phyloP scores from a whole-genome alignment of 192 early-diverging fungal species.

The Backusella psychrophila region DNA sequence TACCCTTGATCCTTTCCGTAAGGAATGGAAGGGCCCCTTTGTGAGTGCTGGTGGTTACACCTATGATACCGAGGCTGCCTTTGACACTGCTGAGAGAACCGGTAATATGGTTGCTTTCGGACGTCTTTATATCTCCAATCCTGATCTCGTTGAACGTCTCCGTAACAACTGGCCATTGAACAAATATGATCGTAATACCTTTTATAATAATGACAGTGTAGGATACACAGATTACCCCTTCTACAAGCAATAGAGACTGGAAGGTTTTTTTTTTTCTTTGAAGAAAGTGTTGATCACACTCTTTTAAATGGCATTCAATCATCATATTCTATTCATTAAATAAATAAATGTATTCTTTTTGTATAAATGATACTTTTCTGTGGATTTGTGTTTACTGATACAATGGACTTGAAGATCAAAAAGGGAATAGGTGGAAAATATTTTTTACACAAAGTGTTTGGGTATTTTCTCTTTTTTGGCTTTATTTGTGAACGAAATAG shows the following conservation, averaged over 20 bases:
- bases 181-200: conserved; percentile 26
- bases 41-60: conserved; percentile 25
- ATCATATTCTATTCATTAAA: neutral
- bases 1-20: conserved; percentile 16
- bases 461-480: too few relatives aligned
- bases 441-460: too few relatives aligned
- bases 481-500: too few relatives aligned
- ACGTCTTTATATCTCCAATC: conserved; percentile 35
- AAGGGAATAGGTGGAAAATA: too few relatives aligned
- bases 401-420: too few relatives aligned
- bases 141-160: conserved; percentile 32
- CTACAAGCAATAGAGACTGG: neutral
- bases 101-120: conserved; percentile 31
- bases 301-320: neutral
- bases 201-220: conserved; percentile 5
- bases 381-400: neutral
- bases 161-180: conserved; percentile 23
- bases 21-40: conserved; percentile 23
- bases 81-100: conserved; percentile 15
- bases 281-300: neutral
- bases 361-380: neutral
- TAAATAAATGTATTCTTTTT: neutral
- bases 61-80: conserved; percentile 3
- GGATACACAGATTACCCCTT: conserved; percentile 39
- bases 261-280: neutral